Percentiles rank a stretch among this genome's conserved stretches.
phyloP scores from a whole-genome alignment of 1,284 basidiomycete genomes.

The Cryptococcus hybrid region DNA sequence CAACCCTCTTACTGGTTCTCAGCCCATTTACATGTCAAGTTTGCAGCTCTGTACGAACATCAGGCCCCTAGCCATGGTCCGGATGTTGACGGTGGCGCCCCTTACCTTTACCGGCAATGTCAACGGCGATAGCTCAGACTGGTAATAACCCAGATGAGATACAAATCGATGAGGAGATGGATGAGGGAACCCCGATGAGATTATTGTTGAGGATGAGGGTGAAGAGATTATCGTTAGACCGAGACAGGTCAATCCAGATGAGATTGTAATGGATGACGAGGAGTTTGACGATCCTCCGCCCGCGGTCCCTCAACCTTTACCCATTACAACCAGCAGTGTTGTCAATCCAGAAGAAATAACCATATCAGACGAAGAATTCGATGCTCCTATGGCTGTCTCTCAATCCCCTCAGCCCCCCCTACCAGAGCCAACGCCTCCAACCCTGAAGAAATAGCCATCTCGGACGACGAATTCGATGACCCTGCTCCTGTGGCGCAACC shows the following conservation, averaged over 20 bases:
- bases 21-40: conserved; percentile 87
- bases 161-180: conserved; percentile 54
- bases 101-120: too few species aligned
- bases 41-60: conserved; percentile 66
- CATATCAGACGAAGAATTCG: not conserved
- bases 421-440: conserved; percentile 47
- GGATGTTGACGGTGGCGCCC: not conserved
- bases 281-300: conserved; percentile 10
- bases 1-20: conserved; percentile 93
- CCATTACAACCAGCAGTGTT: too few species aligned
- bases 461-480: conserved; percentile 28
- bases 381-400: not conserved
- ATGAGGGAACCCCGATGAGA: conserved; percentile 1
- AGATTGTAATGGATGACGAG: conserved; percentile 58
- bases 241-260: conserved; percentile 55
- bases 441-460: conserved; percentile 67
- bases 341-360: too few species aligned
- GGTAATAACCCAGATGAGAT: conserved; percentile 69
- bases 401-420: not conserved
- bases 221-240: too few species aligned
- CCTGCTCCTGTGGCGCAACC: conserved; percentile 53
- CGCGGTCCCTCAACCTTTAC: too few species aligned
- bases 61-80: conserved; percentile 10
- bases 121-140: too few species aligned
- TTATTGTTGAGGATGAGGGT: not conserved